A percentile compares a stretch with the other conserved stretches of the same genome.
Conservation (phyloP, 2,329 filamentous ascomycete species). For the Penicillium sp. region DNA sequence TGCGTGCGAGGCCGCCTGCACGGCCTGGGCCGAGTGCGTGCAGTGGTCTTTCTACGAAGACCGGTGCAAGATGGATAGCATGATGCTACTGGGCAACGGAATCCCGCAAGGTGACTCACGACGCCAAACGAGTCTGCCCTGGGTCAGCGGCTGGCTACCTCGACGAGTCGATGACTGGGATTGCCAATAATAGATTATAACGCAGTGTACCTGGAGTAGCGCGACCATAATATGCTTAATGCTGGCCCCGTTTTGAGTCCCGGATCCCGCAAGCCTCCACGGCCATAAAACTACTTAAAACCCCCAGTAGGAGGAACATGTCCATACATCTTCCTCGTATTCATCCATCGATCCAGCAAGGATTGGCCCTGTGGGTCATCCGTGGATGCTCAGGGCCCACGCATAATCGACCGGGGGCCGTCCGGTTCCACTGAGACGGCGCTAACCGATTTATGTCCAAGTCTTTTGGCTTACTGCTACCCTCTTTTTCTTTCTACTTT, state of each 20-base stretch:
- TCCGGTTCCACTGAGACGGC: background rate
- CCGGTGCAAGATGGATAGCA: slow-evolving; percentile 27
- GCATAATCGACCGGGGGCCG: background rate
- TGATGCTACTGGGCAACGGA: slow-evolving; percentile 22
- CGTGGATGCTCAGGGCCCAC: background rate
- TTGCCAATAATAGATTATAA: slow-evolving; percentile 7
- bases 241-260: background rate
- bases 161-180: slow-evolving; percentile 11
- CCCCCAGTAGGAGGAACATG: background rate
- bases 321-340: background rate
- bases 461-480: background rate
- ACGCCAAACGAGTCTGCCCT: slow-evolving; percentile 24
- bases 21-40: slow-evolving; percentile 25
- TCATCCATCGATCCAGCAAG: background rate
- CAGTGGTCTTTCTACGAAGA: slow-evolving; percentile 31
- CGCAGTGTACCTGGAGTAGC: background rate
- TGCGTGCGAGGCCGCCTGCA: slow-evolving; percentile 25
- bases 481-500: background rate
- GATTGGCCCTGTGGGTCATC: background rate
- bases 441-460: background rate
- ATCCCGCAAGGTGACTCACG: slow-evolving; percentile 22
- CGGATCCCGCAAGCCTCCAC: background rate
- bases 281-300: background rate
- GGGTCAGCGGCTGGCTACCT: slow-evolving; percentile 27
- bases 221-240: background rate